Evolutionary conservation across 2,329 filamentous ascomycete species (phyloP).

Genomic region (Aspergillus candidus): DNA sequence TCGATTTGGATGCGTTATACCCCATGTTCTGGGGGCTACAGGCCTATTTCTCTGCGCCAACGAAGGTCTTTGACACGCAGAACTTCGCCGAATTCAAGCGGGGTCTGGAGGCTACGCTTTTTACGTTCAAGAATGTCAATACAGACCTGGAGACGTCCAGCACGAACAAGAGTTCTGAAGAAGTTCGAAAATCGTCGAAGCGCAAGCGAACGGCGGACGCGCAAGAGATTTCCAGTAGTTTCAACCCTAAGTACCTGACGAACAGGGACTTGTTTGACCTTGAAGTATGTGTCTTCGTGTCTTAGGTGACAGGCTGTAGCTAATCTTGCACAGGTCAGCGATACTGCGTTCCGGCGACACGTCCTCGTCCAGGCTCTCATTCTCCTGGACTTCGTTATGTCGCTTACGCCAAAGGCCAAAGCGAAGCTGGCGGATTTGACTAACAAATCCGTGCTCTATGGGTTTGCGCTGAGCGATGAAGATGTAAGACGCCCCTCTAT

Average conservation of each 20-base stretch:
- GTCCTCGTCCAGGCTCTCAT: slow-evolving; percentile 94
- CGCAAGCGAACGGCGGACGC: slow-evolving; percentile 61
- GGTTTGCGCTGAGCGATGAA: slow-evolving; percentile 70
- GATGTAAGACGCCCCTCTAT: slow-evolving; percentile 52
- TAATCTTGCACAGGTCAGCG: slow-evolving; percentile 61
- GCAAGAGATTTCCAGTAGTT: slow-evolving; percentile 62
- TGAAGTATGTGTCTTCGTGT: slow-evolving; percentile 54
- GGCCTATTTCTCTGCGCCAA: slow-evolving; percentile 84
- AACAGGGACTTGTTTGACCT: slow-evolving; percentile 93
- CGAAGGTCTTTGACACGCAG: slow-evolving; percentile 65
- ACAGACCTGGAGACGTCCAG: slow-evolving; percentile 63
- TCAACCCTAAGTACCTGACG: slow-evolving; percentile 98
- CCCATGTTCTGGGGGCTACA: slow-evolving; percentile 93
- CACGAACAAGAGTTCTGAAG: slow-evolving; percentile 53
- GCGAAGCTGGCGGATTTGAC: slow-evolving; percentile 66
- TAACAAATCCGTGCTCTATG: slow-evolving; percentile 86
- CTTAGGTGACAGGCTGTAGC: background rate
- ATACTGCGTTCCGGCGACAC: slow-evolving; percentile 88
- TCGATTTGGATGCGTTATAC: slow-evolving; percentile 71
- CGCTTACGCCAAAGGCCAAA: slow-evolving; percentile 74
- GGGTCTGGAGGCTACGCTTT: slow-evolving; percentile 57
- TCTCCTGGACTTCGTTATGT: slow-evolving; percentile 90
- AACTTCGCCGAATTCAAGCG: slow-evolving; percentile 62
- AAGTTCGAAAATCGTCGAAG: slow-evolving; percentile 60
- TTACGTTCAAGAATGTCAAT: slow-evolving; percentile 68